phyloP scores from a whole-genome alignment of 2,329 filamentous ascomycete species.

The Leptosphaerulina australis region DNA sequence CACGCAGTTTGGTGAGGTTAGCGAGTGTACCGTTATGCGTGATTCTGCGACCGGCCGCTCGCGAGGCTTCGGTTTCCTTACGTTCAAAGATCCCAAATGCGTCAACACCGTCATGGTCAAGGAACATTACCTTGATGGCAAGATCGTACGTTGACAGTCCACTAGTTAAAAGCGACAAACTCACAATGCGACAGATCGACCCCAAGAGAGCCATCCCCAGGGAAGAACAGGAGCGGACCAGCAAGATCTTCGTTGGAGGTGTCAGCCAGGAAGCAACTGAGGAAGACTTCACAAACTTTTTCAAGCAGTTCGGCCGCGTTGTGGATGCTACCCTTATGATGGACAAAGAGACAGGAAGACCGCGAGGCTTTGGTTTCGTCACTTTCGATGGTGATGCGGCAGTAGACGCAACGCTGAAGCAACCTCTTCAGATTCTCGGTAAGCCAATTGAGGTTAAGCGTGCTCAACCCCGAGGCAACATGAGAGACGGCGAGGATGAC shows the following conservation, averaged over 20 bases:
- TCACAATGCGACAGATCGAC: slow-evolving; percentile 73
- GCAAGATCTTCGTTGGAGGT: slow-evolving; percentile 98
- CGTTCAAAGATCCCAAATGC: slow-evolving; percentile 95
- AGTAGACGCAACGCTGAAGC: slow-evolving; percentile 86
- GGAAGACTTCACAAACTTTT: slow-evolving; percentile 94
- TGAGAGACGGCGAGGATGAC: slow-evolving; percentile 86
- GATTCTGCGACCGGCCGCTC: slow-evolving; percentile 93
- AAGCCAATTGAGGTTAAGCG: slow-evolving; percentile 99
- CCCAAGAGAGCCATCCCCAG: slow-evolving; percentile 96
- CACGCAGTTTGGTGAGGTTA: slow-evolving; percentile 94
- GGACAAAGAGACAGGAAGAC: slow-evolving; percentile 98
- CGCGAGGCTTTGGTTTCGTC: slow-evolving; percentile 95
- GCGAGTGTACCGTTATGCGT: slow-evolving; percentile 99
- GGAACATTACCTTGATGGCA: slow-evolving; percentile 96
- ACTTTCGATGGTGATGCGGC: slow-evolving; percentile 96
- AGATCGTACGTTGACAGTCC: slow-evolving; percentile 75
- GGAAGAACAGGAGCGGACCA: slow-evolving; percentile 97
- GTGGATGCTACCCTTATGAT: slow-evolving; percentile 99
- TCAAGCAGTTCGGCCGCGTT: slow-evolving; percentile 93
- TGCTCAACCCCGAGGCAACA: slow-evolving; percentile 91
- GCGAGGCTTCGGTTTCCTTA: slow-evolving; percentile 94
- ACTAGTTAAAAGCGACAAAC: slow-evolving; percentile 22
- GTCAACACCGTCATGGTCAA: slow-evolving; percentile 99
- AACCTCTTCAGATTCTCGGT: slow-evolving; percentile 87
- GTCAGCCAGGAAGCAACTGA: slow-evolving; percentile 97